Evolutionary conservation across 257 asterid species (phyloP).

Genomic region (Penstemon newberryi): DNA sequence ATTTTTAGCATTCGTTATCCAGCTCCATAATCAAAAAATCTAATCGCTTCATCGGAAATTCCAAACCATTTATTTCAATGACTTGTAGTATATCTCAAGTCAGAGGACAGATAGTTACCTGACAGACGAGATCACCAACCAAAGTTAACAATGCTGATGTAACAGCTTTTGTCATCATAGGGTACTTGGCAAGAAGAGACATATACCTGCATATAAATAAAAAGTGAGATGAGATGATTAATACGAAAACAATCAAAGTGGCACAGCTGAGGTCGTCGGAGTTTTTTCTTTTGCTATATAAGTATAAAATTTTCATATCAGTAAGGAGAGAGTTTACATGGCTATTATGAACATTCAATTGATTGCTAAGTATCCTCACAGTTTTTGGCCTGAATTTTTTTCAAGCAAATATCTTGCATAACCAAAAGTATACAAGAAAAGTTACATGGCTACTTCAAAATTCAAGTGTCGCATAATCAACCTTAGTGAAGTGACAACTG

Average conservation of each 20-base stretch:
- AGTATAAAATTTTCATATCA: conserved; percentile 3
- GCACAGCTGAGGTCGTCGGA: neutral
- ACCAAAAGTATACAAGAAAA: neutral
- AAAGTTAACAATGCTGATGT: conserved; percentile 77
- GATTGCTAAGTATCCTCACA: too few relatives aligned
- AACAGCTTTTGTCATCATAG: conserved; percentile 79
- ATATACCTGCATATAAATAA: conserved; percentile 64
- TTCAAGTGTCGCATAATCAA: too few relatives aligned
- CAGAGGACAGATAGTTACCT: conserved; percentile 48
- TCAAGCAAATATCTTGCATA: conserved; percentile 9
- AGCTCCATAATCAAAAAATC: conserved; percentile 1
- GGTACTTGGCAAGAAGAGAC: conserved; percentile 78
- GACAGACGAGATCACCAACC: conserved; percentile 80
- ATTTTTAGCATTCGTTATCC: neutral
- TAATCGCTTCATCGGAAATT: neutral
- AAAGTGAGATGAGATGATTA: conserved; percentile 14
- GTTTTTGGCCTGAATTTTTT: neutral
- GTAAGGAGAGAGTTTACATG: conserved; percentile 1
- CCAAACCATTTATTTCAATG: conserved; percentile 3
- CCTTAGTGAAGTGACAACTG: too few relatives aligned
- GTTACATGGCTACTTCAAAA: too few relatives aligned
- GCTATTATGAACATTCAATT: too few relatives aligned
- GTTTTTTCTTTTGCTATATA: neutral
- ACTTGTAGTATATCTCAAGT: conserved; percentile 17
- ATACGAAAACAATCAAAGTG: neutral